Evolutionary conservation across 2,329 filamentous ascomycete genomes (phyloP), one percentile per base, ranked within the genome.

Genomic region (Fusarium fracticaudum): DNA sequence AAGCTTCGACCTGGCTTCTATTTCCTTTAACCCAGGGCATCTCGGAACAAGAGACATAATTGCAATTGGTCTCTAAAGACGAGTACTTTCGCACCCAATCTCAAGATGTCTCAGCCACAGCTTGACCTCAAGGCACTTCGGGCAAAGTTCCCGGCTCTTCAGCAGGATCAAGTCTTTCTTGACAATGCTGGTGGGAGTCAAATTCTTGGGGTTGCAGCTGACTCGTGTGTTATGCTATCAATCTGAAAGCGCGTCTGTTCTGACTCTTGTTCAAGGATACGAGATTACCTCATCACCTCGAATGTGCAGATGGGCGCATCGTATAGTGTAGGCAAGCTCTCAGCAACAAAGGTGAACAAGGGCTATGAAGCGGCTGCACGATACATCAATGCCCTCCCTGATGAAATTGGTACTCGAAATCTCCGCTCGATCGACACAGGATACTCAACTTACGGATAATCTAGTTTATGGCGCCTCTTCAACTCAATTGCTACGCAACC

Each of bases 161-260:
- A 87, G 45, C 86, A 90, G 68, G 85, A 90, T 53, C 92, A 94
- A 77, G 86, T 95, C 57, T 94, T 89, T 80, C 88, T 95, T 74
- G 93, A 96, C 79, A 95, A 95, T 79, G 93, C 92, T 17, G 93
- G 93, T 24, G 93, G 93, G 43, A 93, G 90, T 78, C 93, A 95
- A 78, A 87, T 90, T 3, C 83, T 95, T 8, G 89, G 88, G 33
- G 85, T 87, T 22, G 93, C 94, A 0, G 74, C 51, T 2, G 69
- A 73, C 22, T 45, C 58, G 72, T 75, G 12, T 17, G 72, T 53
- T 13, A 7, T 24, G 8, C 2, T 5, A 18, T 8, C 5, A 8
- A 10, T 5, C 29, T 29, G 29, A 29, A 29, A 8, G 29, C 29
- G 29, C 29, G 7, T 29, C 29, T 29, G 8, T 29, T 88, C 92